A percentile compares a stretch with the other conserved stretches of the same genome.
These are phyloP conservation scores for Ascochyta clinopodiicola DNA, from an alignment of 2,329 filamentous ascomycete genomes.

Conservation along the genomic window DNA sequence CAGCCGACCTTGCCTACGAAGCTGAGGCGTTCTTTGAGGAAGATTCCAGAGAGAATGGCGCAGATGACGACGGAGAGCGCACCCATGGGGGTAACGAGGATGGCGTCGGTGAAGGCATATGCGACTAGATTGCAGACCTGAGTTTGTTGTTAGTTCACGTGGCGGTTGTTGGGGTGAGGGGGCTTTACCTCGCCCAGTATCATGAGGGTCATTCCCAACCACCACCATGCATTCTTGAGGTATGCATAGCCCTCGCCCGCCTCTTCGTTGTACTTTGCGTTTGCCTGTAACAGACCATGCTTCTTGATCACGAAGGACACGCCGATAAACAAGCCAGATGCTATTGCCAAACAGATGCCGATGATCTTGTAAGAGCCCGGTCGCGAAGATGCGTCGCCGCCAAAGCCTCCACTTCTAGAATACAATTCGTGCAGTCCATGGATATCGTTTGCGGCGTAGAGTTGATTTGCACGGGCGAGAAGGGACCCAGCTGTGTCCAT, in stretches of 20 bases:
- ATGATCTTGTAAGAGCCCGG: slow-evolving; percentile 79
- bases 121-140: slow-evolving; percentile 91
- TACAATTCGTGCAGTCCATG: slow-evolving; percentile 48
- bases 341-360: slow-evolving; percentile 83
- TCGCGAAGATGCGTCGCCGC: slow-evolving; percentile 44
- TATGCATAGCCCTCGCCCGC: slow-evolving; percentile 97
- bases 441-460: slow-evolving; percentile 3
- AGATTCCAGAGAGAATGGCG: slow-evolving; percentile 89
- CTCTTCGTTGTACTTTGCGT: slow-evolving; percentile 94
- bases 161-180: background rate
- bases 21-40: slow-evolving; percentile 92
- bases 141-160: background rate
- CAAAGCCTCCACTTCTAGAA: slow-evolving; percentile 51
- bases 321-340: slow-evolving; percentile 91
- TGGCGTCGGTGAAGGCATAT: slow-evolving; percentile 95
- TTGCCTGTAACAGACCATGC: slow-evolving; percentile 85
- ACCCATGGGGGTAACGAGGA: slow-evolving; percentile 89
- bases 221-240: slow-evolving; percentile 94
- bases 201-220: slow-evolving; percentile 95
- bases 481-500: slow-evolving; percentile 54
- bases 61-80: slow-evolving; percentile 92
- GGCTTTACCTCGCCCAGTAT: slow-evolving; percentile 77
- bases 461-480: slow-evolving; percentile 7
- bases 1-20: slow-evolving; percentile 96
- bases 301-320: slow-evolving; percentile 97